Percentiles rank a stretch among this genome's conserved stretches.
Conservation (phyloP, 2,329 filamentous ascomycete genomes). For the Trichoderma simmonsii region DNA sequence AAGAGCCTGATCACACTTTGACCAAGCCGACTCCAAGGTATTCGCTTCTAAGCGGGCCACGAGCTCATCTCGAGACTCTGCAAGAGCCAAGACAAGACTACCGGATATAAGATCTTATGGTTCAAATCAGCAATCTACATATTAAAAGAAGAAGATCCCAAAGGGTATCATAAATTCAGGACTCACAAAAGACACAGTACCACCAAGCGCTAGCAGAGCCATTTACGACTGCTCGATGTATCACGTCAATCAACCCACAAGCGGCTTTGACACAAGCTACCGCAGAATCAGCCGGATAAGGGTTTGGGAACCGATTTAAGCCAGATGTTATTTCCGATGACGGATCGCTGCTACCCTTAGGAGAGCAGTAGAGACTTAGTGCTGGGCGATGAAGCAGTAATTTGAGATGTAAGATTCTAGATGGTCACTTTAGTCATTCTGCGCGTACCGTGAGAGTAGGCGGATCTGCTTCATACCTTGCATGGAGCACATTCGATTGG, state of each 20-base stretch:
- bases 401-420: not conserved
- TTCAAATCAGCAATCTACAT: not conserved
- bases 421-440: not conserved
- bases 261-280: not conserved
- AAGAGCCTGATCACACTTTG: not conserved
- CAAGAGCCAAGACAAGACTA: not conserved
- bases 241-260: not conserved
- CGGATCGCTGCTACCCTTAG: not conserved
- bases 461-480: not conserved
- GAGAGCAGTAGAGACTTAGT: not conserved
- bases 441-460: not conserved
- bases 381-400: not conserved
- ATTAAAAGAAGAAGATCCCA: not conserved
- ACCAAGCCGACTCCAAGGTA: not conserved
- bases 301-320: not conserved
- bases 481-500: not conserved
- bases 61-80: not conserved
- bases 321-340: not conserved
- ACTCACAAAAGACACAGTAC: not conserved
- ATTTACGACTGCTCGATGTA: not conserved
- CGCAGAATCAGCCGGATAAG: not conserved
- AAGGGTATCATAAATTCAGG: not conserved
- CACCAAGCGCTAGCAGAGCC: not conserved
- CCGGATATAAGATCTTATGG: not conserved
- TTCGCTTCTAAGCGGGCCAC: not conserved